These are phyloP conservation scores for Backusella circina DNA, from an alignment of 192 early-diverging fungal genomes.

Conservation along the genomic window DNA sequence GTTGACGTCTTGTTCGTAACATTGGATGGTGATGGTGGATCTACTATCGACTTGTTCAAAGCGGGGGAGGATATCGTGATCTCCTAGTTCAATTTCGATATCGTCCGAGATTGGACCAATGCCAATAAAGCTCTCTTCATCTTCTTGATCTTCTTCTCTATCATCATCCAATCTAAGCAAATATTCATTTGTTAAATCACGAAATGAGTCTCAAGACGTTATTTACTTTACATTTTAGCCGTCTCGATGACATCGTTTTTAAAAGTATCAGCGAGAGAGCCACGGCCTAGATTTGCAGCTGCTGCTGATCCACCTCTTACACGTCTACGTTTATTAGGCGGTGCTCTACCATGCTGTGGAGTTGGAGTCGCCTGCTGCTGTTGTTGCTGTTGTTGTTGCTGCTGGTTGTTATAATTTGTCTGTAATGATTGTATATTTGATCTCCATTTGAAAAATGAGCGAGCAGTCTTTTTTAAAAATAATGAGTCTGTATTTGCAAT, in stretches of 20 bases:
- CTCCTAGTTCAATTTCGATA: conserved; percentile 4
- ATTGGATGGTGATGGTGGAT: conserved; percentile 50
- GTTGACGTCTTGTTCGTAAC: conserved; percentile 63
- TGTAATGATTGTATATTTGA: conserved; percentile 40
- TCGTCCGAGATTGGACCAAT: background rate
- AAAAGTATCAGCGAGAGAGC: conserved; percentile 30
- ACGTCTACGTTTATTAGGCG: conserved; percentile 50
- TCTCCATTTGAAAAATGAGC: conserved; percentile 80
- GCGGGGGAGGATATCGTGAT: conserved; percentile 33
- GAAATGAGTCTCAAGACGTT: too few relatives aligned
- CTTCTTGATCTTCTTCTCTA: conserved; percentile 38
- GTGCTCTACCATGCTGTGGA: conserved; percentile 6
- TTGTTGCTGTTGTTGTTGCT: background rate
- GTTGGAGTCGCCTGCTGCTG: background rate
- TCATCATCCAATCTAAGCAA: background rate
- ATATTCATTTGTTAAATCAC: too few relatives aligned
- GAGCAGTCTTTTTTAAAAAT: conserved; percentile 46
- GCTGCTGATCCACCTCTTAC: conserved; percentile 45
- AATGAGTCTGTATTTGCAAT: conserved; percentile 27
- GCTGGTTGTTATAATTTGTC: background rate
- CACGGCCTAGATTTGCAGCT: conserved; percentile 27
- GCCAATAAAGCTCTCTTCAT: conserved; percentile 28
- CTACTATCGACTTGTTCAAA: conserved; percentile 47
- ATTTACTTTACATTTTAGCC: conserved; percentile 2
- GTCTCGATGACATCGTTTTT: conserved; percentile 9